Evolutionary conservation across 345 rosid genomes (phyloP), one percentile per base, ranked within the genome.

Genomic region (Eucalyptus erythrocorys): DNA sequence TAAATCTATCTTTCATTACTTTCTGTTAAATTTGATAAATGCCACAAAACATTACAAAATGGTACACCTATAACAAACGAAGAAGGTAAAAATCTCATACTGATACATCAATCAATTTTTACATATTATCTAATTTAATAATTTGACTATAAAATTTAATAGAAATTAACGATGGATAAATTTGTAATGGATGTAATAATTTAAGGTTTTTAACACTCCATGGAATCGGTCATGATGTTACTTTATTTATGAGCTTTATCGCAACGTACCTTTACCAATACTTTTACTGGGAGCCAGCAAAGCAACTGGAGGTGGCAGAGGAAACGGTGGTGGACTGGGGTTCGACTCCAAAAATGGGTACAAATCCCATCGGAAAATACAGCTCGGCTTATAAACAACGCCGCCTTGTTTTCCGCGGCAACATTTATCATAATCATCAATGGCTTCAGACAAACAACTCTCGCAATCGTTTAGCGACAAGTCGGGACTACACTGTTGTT

Each of bases 401-500:
- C 95, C 95, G 19, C 98, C 98, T 87, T 21, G 85, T 49, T 27
- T 87, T 42, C 92, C 91, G n/a, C 85, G 61, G 85, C 81, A 92
- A 85, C 92, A 90, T 5, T 27, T 87, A 27, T 84, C 85, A 84
- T 85, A 91, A 10, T 43, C 32, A 24, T 7, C 37, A 4, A 88
- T 89, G 48, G 40, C 86, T 71, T 86, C 59, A 37, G 61, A 49
- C 10, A 95, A 80, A 85, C 96, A 95, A 57, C 2, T 2, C 5
- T n/a, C 82, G n/a, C 96, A 95, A 57, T 91, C 91, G 59, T 42
- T 48, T n/a, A 48, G 85, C 6, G 93, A 90, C 34, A 95, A 15
- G 85, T 96, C 98, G n/a, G 97, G 94, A 24, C 93, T 91, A 88
- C 98, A 95, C 61, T 93, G 94, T n/a, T n/a, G n/a, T n/a, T n/a